phyloP scores from a whole-genome alignment of 1,139 yeast genomes.

The Yamadazyma atmosphaerica region DNA sequence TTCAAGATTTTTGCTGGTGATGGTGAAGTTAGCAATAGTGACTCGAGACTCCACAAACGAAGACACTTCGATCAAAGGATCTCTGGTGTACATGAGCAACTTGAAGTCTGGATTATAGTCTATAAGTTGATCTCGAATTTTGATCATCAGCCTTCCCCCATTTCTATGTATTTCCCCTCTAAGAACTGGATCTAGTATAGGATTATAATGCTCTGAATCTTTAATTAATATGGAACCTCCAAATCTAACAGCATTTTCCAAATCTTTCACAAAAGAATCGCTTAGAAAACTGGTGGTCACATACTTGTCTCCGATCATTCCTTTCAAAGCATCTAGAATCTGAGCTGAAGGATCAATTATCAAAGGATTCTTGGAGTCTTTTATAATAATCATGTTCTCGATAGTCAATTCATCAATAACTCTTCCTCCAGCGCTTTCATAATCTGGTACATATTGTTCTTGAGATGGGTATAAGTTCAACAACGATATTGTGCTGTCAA shows the following conservation, averaged over 20 bases:
- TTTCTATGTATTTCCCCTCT: slow-evolving; percentile 58
- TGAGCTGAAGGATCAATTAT: slow-evolving; percentile 73
- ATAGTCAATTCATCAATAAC: slow-evolving; percentile 60
- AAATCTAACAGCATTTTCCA: slow-evolving; percentile 81
- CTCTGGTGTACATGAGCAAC: slow-evolving; percentile 61
- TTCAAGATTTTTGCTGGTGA: slow-evolving; percentile 67
- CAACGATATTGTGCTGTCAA: slow-evolving; percentile 30
- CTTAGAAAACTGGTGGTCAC: slow-evolving; percentile 71
- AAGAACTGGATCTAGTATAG: slow-evolving; percentile 63
- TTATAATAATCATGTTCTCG: slow-evolving; percentile 63
- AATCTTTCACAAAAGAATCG: slow-evolving; percentile 62
- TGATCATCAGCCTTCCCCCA: slow-evolving; percentile 71
- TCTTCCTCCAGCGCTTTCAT: slow-evolving; percentile 34
- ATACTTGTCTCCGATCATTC: slow-evolving; percentile 36
- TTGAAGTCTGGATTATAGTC: slow-evolving; percentile 69
- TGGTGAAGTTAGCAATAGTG: slow-evolving; percentile 65
- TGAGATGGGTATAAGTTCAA: slow-evolving; percentile 11
- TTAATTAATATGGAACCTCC: slow-evolving; percentile 74
- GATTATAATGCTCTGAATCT: slow-evolving; percentile 82
- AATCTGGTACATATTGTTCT: neutral
- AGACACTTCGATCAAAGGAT: slow-evolving; percentile 48
- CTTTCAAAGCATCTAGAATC: slow-evolving; percentile 41
- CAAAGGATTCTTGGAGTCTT: slow-evolving; percentile 45
- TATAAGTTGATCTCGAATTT: slow-evolving; percentile 61
- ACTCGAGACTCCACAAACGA: slow-evolving; percentile 64